A percentile compares a stretch with the other conserved stretches of the same genome.
phyloP scores from a whole-genome alignment of 805 yeast species.

The Lachancea lanzarotensis region DNA sequence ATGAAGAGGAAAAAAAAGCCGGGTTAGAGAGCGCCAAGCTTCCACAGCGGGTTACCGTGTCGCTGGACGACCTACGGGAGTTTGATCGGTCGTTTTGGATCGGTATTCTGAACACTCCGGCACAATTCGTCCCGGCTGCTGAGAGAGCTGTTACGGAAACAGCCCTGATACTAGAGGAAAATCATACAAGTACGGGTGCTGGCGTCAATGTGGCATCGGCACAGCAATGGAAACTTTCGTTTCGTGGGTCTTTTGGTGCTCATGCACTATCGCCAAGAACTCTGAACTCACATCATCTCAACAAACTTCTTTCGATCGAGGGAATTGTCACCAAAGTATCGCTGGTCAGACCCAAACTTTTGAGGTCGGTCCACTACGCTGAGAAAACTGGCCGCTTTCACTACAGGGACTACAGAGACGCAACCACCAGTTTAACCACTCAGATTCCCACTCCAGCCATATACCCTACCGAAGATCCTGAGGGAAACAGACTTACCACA shows the following conservation, averaged over 20 bases:
- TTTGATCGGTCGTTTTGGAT: slow-evolving; percentile 73
- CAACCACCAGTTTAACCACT: slow-evolving; percentile 68
- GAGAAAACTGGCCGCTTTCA: slow-evolving; percentile 78
- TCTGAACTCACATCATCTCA: slow-evolving; percentile 65
- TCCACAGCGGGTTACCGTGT: slow-evolving; percentile 53
- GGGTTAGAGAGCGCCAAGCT: slow-evolving; percentile 9
- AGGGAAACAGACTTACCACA: slow-evolving; percentile 80
- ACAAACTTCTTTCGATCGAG: slow-evolving; percentile 80
- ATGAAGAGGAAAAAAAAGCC: slow-evolving; percentile 9
- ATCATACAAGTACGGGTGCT: slow-evolving; percentile 9
- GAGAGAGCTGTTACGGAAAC: slow-evolving; percentile 81
- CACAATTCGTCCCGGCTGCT: slow-evolving; percentile 83
- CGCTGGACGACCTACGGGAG: slow-evolving; percentile 81
- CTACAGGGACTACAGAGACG: slow-evolving; percentile 88
- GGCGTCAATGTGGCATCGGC: slow-evolving; percentile 17
- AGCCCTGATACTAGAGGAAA: slow-evolving; percentile 51
- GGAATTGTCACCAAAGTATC: slow-evolving; percentile 95
- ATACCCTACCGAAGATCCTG: slow-evolving; percentile 88
- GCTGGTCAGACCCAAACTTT: slow-evolving; percentile 83
- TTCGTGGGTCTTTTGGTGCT: slow-evolving; percentile 87
- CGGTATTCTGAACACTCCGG: slow-evolving; percentile 69
- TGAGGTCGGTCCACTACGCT: slow-evolving; percentile 88
- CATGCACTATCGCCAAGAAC: slow-evolving; percentile 86
- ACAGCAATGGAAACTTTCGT: slow-evolving; percentile 59
- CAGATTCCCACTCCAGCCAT: slow-evolving; percentile 60